Base-by-base conservation (phyloP, 31 red algal species). In the Odonthalia washingtoniensis region DNA sequence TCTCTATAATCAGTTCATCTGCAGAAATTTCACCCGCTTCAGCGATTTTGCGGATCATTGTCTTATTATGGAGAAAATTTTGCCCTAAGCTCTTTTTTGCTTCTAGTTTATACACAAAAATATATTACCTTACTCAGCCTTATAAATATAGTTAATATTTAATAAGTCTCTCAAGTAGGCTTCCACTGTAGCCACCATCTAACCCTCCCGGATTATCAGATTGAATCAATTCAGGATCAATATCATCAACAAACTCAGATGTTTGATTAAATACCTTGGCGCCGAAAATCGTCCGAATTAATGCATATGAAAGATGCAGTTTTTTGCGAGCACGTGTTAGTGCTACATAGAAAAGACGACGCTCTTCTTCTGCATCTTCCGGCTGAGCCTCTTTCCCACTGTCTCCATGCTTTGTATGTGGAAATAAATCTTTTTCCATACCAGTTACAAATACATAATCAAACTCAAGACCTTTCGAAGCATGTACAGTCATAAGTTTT, bases 391-490 rank as follows among this genome's bases (percentile, higher is more conserved):
- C 73, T 18, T 60, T 40, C 42, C 42, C 42, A 44, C 42, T 44
- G n/a, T 65, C 38, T 46, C 74, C 81, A 35, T 91, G 92, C 30
- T 30, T 30, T 67, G 27, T 30, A 30, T 30, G 64, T 33, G 30
- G 27, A 36, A 94, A 72, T 63, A 89, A 39, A 57, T 90, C 75
- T 17, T 93, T 83, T 72, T 93, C 87, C 24, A 76, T 74, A 16
- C 96, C 96, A 1, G 75, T 89, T 75, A 98, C 79, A 82, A 93
- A 95, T 18, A 95, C 92, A 9, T 75, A 87, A 3, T 77, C 88
- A 85, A 95, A 98, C 63, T 98, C 96, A 4, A 98, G 72, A 26
- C 96, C 96, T 66, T 98, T 98, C 39, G 75, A 80, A 16, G 72
- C 86, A 78, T 98, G 96, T 27, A 95, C 36, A 30, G 96, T 98